phyloP scores from a whole-genome alignment of 768 basidiomycete genomes.

The Lactarius indigo region DNA sequence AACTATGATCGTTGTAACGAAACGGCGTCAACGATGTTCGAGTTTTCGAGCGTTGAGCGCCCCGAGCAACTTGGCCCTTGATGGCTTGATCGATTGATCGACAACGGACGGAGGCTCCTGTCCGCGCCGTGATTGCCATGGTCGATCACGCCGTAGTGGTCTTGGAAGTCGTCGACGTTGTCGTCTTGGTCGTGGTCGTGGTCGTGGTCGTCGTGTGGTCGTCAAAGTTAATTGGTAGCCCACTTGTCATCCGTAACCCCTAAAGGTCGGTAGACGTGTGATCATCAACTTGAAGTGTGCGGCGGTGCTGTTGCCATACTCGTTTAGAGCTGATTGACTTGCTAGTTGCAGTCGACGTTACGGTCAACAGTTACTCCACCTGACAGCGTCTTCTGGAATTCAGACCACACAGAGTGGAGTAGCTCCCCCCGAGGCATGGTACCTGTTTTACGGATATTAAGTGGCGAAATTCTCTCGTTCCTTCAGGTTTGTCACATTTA shows the following conservation, averaged over 20 bases:
- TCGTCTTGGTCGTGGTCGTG: too few relatives aligned
- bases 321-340: background rate
- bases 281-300: background rate
- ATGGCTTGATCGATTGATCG: background rate
- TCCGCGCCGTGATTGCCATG: background rate
- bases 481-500: background rate
- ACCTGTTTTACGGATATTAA: background rate
- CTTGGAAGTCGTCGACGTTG: background rate
- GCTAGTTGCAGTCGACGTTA: background rate
- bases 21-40: background rate
- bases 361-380: too few relatives aligned
- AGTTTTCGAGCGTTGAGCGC: background rate
- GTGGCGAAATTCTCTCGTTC: background rate
- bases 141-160: background rate
- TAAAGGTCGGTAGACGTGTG: background rate
- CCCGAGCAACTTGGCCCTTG: background rate
- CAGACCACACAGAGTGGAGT: background rate
- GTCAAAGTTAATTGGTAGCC: background rate
- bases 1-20: background rate
- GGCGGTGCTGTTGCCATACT: background rate
- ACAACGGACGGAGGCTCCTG: background rate
- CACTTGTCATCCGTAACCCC: background rate
- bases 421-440: background rate
- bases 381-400: background rate
- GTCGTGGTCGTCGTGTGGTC: too few relatives aligned